phyloP scores from a whole-genome alignment of 495 filamentous ascomycete species.

The Penicillium daleae region DNA sequence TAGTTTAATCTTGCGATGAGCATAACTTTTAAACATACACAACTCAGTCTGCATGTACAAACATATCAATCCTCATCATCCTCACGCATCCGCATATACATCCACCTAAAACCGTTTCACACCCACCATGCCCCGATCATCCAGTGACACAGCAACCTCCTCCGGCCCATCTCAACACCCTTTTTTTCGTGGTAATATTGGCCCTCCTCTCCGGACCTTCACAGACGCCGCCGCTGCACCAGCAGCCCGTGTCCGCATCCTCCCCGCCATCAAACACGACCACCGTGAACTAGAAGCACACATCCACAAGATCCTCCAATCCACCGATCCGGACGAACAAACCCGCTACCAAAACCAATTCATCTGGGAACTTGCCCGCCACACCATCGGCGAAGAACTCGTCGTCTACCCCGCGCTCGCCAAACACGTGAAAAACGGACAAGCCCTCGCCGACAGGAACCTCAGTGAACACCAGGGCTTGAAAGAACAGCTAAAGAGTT shows the following conservation, averaged over 20 bases:
- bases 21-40: not conserved
- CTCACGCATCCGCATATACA: not conserved
- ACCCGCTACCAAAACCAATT: conserved; percentile 64
- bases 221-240: conserved; percentile 10
- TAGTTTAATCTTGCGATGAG: not conserved
- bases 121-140: conserved; percentile 9
- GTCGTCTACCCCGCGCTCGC: conserved; percentile 68
- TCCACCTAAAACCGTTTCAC: not conserved
- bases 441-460: conserved; percentile 56
- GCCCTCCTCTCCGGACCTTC: conserved; percentile 17
- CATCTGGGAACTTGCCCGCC: conserved; percentile 68
- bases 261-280: conserved; percentile 60
- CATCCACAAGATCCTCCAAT: conserved; percentile 56
- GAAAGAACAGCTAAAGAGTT: conserved; percentile 59
- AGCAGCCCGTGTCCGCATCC: conserved; percentile 33
- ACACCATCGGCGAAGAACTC: conserved; percentile 65
- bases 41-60: not conserved
- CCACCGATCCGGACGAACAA: conserved; percentile 52
- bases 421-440: conserved; percentile 55
- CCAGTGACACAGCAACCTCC: conserved; percentile 10
- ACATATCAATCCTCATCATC: not conserved
- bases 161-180: not conserved
- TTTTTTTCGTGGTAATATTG: conserved; percentile 11
- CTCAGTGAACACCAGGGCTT: conserved; percentile 61
- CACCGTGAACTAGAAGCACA: conserved; percentile 62